Conservation (phyloP, 805 yeast genomes). For the Nakazawaea pomicola region DNA sequence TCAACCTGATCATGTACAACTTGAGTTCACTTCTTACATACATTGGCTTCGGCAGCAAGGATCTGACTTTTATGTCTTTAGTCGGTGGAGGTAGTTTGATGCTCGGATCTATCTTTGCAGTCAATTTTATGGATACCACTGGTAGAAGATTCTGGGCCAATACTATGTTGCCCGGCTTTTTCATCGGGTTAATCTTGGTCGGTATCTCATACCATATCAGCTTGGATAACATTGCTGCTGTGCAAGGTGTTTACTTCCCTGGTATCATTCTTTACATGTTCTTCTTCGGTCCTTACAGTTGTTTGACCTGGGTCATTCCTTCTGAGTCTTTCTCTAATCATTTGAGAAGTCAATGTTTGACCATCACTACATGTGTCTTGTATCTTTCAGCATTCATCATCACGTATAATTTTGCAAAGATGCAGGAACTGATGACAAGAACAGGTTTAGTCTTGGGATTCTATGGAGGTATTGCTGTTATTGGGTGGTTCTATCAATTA, state of each 20-base stretch:
- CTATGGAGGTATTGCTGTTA: conserved; percentile 61
- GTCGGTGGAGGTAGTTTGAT: conserved; percentile 64
- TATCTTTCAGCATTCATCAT: conserved; percentile 61
- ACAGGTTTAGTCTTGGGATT: conserved; percentile 63
- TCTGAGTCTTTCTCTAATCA: conserved; percentile 58
- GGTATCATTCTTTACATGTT: conserved; percentile 62
- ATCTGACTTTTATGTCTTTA: conserved; percentile 59
- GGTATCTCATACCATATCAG: conserved; percentile 51
- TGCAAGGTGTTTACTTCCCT: conserved; percentile 55
- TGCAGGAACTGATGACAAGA: conserved; percentile 53
- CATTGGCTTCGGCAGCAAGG: conserved; percentile 48
- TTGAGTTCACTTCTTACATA: conserved; percentile 51
- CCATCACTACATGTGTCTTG: conserved; percentile 48
- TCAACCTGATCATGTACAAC: conserved; percentile 62
- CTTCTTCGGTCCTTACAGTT: conserved; percentile 63
- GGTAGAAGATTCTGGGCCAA: conserved; percentile 63
- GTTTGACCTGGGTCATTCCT: conserved; percentile 66
- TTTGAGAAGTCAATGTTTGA: conserved; percentile 62
- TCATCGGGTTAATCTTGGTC: conserved; percentile 54
- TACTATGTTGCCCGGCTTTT: conserved; percentile 46
- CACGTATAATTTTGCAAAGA: conserved; percentile 55
- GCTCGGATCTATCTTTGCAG: conserved; percentile 63
- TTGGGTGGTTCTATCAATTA: conserved; percentile 49
- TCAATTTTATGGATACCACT: conserved; percentile 50
- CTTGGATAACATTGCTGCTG: conserved; percentile 34